Evolutionary conservation across 2,329 filamentous ascomycete genomes (phyloP).

Genomic region (Botrytis tulipae): DNA sequence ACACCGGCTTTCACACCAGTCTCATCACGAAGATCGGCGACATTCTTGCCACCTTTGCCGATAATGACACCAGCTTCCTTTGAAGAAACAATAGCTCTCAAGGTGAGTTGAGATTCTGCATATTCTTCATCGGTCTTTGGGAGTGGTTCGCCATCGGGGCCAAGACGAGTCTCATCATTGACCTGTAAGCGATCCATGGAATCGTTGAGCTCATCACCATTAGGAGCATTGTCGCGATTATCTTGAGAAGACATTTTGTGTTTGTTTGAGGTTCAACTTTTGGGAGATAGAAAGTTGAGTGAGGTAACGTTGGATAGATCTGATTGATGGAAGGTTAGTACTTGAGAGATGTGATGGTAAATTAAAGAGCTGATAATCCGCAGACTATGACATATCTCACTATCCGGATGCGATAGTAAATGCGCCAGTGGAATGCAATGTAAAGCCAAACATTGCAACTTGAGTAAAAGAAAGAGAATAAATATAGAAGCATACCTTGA

Average conservation of each 20-base stretch:
- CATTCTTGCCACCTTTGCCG: conserved; percentile 97
- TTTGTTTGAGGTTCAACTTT: conserved; percentile 11
- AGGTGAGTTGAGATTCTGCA: conserved; percentile 83
- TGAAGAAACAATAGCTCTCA: conserved; percentile 96
- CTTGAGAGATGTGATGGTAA: background rate
- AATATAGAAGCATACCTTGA: conserved; percentile 17
- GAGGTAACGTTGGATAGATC: background rate
- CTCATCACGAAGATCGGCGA: conserved; percentile 93
- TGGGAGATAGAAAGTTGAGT: conserved; percentile 8
- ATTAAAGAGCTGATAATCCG: background rate
- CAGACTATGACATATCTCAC: conserved; percentile 12
- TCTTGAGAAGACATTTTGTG: conserved; percentile 38
- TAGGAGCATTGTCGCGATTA: conserved; percentile 33
- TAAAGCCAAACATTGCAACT: background rate
- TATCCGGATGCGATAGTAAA: conserved; percentile 15
- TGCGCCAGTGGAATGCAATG: conserved; percentile 15
- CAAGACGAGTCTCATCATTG: conserved; percentile 60
- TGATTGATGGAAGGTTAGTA: conserved; percentile 3
- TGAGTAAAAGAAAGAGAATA: background rate
- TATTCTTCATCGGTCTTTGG: conserved; percentile 98
- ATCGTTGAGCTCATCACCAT: conserved; percentile 55
- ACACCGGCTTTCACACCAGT: conserved; percentile 97
- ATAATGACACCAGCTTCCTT: conserved; percentile 99
- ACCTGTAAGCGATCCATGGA: conserved; percentile 65
- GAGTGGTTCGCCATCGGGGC: conserved; percentile 71